phyloP scores from a whole-genome alignment of 78 protist species.

The Monosiga brevicollis region DNA sequence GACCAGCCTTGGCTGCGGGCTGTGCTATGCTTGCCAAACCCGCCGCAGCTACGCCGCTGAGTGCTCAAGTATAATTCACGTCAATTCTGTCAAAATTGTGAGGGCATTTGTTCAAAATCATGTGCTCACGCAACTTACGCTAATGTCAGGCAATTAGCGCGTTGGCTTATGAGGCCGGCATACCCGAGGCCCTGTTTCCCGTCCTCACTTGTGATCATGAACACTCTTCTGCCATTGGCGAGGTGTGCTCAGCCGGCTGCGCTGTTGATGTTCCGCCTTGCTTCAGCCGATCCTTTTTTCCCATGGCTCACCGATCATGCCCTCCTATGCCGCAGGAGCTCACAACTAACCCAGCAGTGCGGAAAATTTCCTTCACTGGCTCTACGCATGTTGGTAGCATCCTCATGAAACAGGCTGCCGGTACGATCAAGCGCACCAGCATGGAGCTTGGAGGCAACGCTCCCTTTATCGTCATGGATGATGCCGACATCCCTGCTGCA shows the following conservation, averaged over 20 bases:
- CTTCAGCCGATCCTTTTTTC: too few relatives aligned
- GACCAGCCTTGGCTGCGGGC: slow-evolving; percentile 43
- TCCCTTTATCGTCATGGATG: slow-evolving; percentile 46
- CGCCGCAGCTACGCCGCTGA: not conserved
- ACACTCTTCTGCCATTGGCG: too few relatives aligned
- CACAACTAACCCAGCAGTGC: not conserved
- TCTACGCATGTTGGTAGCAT: slow-evolving; percentile 36
- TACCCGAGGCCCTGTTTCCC: not conserved
- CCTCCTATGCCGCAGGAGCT: slow-evolving; percentile 17
- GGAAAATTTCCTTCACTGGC: slow-evolving; percentile 43
- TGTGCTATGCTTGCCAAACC: slow-evolving; percentile 42
- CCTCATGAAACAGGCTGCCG: slow-evolving; percentile 1
- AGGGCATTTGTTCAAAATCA: too few relatives aligned
- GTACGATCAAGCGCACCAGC: slow-evolving; percentile 27
- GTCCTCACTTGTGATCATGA: not conserved
- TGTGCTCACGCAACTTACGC: too few relatives aligned
- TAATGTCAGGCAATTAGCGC: not conserved
- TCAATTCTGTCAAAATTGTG: too few relatives aligned
- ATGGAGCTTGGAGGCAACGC: slow-evolving; percentile 54
- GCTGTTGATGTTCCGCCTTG: too few relatives aligned
- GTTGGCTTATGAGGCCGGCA: not conserved
- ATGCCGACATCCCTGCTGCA: slow-evolving; percentile 42
- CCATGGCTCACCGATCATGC: too few relatives aligned
- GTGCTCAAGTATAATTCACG: slow-evolving; percentile 5
- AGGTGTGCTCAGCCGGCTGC: too few relatives aligned